These are phyloP conservation scores for Ceraceosorus bombacis DNA, from an alignment of 1,284 basidiomycete genomes.

Conservation along the genomic window DNA sequence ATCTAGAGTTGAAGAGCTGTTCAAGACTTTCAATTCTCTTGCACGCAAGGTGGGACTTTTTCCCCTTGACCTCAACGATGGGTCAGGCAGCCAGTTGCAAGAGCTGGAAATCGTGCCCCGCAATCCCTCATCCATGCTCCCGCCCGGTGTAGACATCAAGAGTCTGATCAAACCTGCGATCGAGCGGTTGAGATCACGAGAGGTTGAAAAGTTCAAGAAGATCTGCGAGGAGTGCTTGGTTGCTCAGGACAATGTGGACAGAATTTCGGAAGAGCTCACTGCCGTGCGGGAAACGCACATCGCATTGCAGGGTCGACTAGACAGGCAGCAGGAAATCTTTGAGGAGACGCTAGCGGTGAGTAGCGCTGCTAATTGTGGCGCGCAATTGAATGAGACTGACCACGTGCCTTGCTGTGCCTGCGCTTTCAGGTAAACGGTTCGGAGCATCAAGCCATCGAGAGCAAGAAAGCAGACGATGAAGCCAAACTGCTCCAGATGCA, in stretches of 20 bases:
- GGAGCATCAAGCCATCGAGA: conserved; percentile 3
- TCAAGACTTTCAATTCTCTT: conserved; percentile 8
- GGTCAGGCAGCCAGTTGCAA: background rate
- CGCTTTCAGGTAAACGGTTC: background rate
- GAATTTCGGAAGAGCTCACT: background rate
- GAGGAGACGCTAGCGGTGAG: background rate
- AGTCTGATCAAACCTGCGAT: background rate
- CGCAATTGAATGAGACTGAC: background rate
- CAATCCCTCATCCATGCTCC: conserved; percentile 1
- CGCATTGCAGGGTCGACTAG: background rate
- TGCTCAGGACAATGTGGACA: background rate
- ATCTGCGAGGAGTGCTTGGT: conserved; percentile 4
- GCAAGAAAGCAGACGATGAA: conserved; percentile 1
- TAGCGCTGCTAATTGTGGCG: no score
- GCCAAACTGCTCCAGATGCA: background rate
- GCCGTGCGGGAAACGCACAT: conserved; percentile 1
- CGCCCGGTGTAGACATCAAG: conserved; percentile 1
- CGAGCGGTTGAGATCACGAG: background rate
- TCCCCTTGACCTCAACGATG: background rate
- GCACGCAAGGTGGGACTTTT: conserved; percentile 1
- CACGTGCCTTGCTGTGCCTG: background rate
- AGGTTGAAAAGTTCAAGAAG: background rate
- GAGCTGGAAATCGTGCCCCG: conserved; percentile 6
- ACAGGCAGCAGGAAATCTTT: background rate
- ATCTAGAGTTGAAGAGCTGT: conserved; percentile 2